Evolutionary conservation across 345 rosid species (phyloP), one percentile per base, ranked within the genome.

Genomic region (Garcia nutans): DNA sequence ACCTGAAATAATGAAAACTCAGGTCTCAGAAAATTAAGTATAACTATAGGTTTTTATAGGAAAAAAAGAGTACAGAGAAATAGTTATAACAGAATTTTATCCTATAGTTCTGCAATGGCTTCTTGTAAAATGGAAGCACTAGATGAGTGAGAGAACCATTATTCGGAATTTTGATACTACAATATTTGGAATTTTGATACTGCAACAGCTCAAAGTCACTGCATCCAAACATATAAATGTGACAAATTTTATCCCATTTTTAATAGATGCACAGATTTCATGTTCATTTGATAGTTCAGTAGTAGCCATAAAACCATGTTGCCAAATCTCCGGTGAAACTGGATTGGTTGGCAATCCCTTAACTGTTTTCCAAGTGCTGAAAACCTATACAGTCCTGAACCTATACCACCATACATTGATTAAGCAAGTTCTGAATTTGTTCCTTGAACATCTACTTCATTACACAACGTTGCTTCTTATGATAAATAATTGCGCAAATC

Each of bases 1-100:
- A 95, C 81, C 99, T 95, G 84, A 80, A 72, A 68, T 47, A 70
- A 24, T 23, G 70, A 22, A 66, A 61, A 55, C 64, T 60, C 76
- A 74, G 15, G 55, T 24, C 45, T 71, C 73, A 52, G 17, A 19
- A 19, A 45, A 50, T 52, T 68, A 37, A 68, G 68, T 69, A 37
- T 62, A 28, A 54, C 17, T 47, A 26, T 8, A 70, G 58, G 16
- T 8, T 59, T 67, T 50, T 17, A 52, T 22, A 59, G 58, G 42
- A 28, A 68, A 67, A 37, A 28, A 28, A 28, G 31, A 41, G 54
- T 22, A n/a, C 8, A 17, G 57, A 60, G 44, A 44, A 45, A 22
- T 49, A 19, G 59, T 33, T 16, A 66, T 33, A 11, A 66, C 31
- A 20, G 49, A 13, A 20, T n/a, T 44, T 8, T 11, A 5, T 20